Evolutionary conservation across 768 basidiomycete species (phyloP), one percentile per base, ranked within the genome.

Genomic region (Lyophyllum decastes): DNA sequence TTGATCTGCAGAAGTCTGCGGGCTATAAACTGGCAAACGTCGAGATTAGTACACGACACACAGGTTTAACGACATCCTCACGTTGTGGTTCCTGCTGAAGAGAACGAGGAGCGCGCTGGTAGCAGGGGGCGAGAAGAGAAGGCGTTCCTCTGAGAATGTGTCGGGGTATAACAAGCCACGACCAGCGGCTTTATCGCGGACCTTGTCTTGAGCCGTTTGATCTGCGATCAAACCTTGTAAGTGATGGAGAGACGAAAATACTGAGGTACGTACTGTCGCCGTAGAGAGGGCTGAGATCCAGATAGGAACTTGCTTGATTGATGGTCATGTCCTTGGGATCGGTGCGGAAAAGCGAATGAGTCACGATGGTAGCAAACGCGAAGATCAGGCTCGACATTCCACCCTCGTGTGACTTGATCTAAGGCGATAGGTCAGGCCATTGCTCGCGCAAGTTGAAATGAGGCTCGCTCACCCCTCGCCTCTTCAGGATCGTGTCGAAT

Each of bases 311-410:
- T 0, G 84, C 79, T 50, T 80, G 71, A 71, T 87, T 87, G 66
- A 78, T 73, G 30, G 70, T 74, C 61, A 70, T 72, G 60, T 83
- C 75, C 4, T 64, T 57, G 11, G 64, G 68, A 60, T 79, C 72
- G 1, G 84, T 83, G 34, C 78, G 70, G 76, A 85, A 87, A 10
- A 86, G 68, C 5, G 76, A 78, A 69, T 88, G 87, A 0, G 57
- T 63, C 25, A 63, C 59, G 21, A 63, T 58, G 30, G 84, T 75
- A 2, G 87, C 89, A 60, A 87, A 88, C 2, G 88, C 84, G 62
- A 89, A 89, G 62, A 84, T 82, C 45, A 87, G 63, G 63, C 78
- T 82, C 17, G 85, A 87, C 58, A 85, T 77, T 24, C 88, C 88
- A 7, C 78, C 80, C 2, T 80, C 75, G 64, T 86, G 85, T 19